Base-by-base conservation (phyloP, 2,329 filamentous ascomycete genomes). In the Stromatinia cepivora region DNA sequence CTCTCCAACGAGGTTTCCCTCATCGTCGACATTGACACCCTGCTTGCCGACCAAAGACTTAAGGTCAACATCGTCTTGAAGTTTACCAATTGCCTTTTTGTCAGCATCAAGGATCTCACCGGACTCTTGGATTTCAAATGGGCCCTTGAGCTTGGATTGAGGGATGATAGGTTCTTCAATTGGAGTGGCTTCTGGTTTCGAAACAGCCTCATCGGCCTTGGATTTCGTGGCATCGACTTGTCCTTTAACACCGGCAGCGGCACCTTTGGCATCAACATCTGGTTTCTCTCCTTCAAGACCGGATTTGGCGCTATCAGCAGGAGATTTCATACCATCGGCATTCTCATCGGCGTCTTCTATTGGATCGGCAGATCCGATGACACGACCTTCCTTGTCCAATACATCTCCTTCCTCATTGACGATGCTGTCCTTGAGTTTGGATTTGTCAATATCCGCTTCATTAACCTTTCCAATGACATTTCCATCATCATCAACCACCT, bases 1-100 rank as follows among this genome's bases (percentile, higher is more conserved):
- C 36, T 85, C 82, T 72, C 88, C 86, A 20, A 86, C 80, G 1
- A 88, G 84, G 10, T 88, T 86, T 1, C 86, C 86, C 73, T 88
- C 84, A 17, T 81, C 82, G 80, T 88, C 88, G 71, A 88, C 85
- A 64, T 81, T 82, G 63, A 83, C 83, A 28, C 86, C 86, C 52
- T 65, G 34, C 34, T 66, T 65, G 2, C 67, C 67, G 52, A 61
- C 61, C 42, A 69, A 52, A 28, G 39, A 50, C 22, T 69, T 42
- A 8, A 58, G 39, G 42, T 69, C 67, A 36, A 54, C 58, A 34
- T 34, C 61, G 28, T 69, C 61, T 50, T 65, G 59, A 11, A 69
- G 67, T 31, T 66, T 65, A 0, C 67, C 67, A 36, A 69, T 69
- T 6, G 67, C 59, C 42, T 65, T 66, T 46, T 59, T 64, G 15